Evolutionary conservation across 2,329 filamentous ascomycete genomes (phyloP).

Genomic region (Alternaria arborescens): DNA sequence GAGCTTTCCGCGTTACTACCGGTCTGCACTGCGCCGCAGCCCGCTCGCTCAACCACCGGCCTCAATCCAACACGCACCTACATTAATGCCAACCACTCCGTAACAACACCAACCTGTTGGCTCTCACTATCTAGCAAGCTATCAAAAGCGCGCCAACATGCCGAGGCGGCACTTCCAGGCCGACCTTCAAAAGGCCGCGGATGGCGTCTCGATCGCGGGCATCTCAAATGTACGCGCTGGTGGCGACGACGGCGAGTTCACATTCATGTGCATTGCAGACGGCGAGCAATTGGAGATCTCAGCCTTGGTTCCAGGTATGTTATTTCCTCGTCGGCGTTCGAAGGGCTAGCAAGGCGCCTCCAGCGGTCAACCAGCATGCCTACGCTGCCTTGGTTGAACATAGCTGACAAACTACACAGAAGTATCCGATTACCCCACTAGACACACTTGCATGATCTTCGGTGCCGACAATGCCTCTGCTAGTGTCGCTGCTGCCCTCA

Average conservation of each 20-base stretch:
- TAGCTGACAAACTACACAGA: conserved; percentile 51
- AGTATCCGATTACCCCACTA: conserved; percentile 66
- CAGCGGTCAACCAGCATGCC: background rate
- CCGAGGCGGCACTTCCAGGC: conserved; percentile 70
- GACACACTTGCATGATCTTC: conserved; percentile 67
- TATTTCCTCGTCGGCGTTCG: conserved; percentile 3
- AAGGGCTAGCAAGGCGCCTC: background rate
- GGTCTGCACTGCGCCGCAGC: conserved; percentile 8
- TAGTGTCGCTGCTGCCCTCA: conserved; percentile 55
- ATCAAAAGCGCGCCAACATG: conserved; percentile 58
- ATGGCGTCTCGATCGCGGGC: conserved; percentile 52
- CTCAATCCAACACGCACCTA: background rate
- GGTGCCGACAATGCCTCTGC: conserved; percentile 59
- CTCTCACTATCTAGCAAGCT: background rate
- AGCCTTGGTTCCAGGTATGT: conserved; percentile 46
- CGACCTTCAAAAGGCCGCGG: conserved; percentile 61
- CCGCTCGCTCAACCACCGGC: conserved; percentile 11
- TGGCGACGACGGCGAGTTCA: conserved; percentile 76
- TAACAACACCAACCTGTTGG: background rate
- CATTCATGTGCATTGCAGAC: conserved; percentile 59
- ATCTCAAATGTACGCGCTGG: conserved; percentile 67
- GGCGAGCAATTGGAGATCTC: conserved; percentile 49
- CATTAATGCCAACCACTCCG: background rate
- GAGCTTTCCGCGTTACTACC: background rate
- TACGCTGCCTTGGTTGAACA: background rate